Base-by-base conservation (phyloP, 2,329 filamentous ascomycete genomes). In the Claviceps spartinae region DNA sequence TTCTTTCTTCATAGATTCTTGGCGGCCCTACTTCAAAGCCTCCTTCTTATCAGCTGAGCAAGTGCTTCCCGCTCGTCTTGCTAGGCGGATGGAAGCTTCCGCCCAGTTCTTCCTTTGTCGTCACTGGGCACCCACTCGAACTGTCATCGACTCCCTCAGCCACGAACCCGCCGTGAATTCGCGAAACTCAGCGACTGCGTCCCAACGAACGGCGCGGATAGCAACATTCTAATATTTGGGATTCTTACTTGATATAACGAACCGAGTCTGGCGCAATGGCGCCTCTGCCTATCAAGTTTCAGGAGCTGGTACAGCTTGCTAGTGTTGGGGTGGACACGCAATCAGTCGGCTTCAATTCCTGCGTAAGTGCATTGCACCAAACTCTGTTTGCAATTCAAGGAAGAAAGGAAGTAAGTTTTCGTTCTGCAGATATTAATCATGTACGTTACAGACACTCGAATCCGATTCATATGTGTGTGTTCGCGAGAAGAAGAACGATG, bases 401-500 rank as follows among this genome's bases (percentile, higher is more conserved):
- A n/a, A 16, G 22, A 16, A 36, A 13, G 3, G 20, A 45, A 45
- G 14, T 1, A 3, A 40, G 7, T 14, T 20, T 20, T 34, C 9
- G 8, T 40, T 50, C 11, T 47, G 16, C 2, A 22, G 44, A 3
- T 59, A 34, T 9, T 47, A 22, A 51, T 14, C 9, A 20, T 13
- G 30, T 51, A 37, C 26, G 26, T 42, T 42, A 30, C 60, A 96
- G 90, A 98, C 93, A 69, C 81, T 98, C 74, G 93, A 98, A 78
- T 98, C 93, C 67, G 93, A 98, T 72, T 81, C 85, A 67, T 98
- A 85, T 72, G 87, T 98, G 63, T 98, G 93, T 71, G 85, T 98
- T 66, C 86, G 93, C 70, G 91, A 97, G 73, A 91, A 95, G 75
- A 85, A 90, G 70, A 84, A 80, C 67, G 86, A 89, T 63, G 81